Evolutionary conservation across 1,284 basidiomycete species (phyloP).

Genomic region (Mrakiaceae sp.): DNA sequence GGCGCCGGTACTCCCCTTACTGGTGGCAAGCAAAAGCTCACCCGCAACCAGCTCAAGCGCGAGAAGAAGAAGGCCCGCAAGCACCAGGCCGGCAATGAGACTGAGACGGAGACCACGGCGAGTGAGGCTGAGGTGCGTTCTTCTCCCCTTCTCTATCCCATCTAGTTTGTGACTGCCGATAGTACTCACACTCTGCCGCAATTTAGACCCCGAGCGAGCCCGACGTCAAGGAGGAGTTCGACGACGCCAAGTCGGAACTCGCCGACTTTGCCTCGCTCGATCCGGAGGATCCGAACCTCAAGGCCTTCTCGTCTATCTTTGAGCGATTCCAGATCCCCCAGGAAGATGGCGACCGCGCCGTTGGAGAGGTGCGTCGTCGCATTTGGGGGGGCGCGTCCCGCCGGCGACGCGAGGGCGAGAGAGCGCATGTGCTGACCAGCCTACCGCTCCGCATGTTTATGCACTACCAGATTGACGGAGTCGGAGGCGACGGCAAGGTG

Average conservation of each 20-base stretch:
- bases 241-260: not conserved
- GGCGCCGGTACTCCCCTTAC: conserved; percentile 18
- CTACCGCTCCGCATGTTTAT: conserved; percentile 3
- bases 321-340: conserved; percentile 25
- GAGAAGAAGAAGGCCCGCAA: conserved; percentile 27
- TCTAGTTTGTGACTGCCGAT: not conserved
- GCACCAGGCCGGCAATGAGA: conserved; percentile 21
- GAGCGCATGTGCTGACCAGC: not conserved
- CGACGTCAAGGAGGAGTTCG: conserved; percentile 22
- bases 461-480: conserved; percentile 45
- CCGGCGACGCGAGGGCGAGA: not conserved
- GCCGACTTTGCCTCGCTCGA: conserved; percentile 23
- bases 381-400: not conserved
- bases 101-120: conserved; percentile 25
- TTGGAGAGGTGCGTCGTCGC: not conserved
- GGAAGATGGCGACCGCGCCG: not conserved
- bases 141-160: not conserved
- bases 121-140: conserved; percentile 28
- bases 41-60: conserved; percentile 30
- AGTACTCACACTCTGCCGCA: not conserved
- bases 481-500: conserved; percentile 56
- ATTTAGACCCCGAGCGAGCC: conserved; percentile 22
- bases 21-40: conserved; percentile 20
- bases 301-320: conserved; percentile 32
- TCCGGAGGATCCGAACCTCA: conserved; percentile 27